A percentile compares a stretch with the other conserved stretches of the same genome.
These are phyloP conservation scores for Rhodotorula sp. DNA, from an alignment of 1,284 basidiomycete species.

Conservation along the genomic window DNA sequence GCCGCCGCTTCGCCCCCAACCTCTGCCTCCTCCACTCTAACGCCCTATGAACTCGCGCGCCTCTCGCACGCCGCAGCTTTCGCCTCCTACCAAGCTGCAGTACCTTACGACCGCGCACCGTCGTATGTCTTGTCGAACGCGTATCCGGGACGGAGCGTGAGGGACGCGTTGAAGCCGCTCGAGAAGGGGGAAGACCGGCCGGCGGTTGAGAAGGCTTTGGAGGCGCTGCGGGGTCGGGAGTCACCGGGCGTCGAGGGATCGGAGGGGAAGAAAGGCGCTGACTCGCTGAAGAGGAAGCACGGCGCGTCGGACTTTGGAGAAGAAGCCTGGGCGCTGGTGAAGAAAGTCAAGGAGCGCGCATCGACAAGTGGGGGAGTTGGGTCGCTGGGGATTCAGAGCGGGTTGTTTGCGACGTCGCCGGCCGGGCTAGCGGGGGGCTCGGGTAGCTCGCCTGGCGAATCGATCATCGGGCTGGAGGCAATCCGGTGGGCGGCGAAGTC, in stretches of 20 bases:
- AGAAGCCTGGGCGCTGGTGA: background rate
- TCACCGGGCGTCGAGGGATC: too few relatives aligned
- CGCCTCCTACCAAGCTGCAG: background rate
- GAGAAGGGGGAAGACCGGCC: background rate
- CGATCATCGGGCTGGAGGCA: too few relatives aligned
- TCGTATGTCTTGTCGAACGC: background rate
- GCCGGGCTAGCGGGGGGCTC: background rate
- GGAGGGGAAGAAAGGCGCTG: background rate
- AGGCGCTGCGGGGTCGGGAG: background rate
- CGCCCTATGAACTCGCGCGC: constrained; percentile 10
- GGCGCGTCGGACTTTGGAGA: constrained; percentile 13
- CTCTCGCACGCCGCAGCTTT: constrained; percentile 7
- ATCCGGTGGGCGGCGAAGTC: too few relatives aligned
- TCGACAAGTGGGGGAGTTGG: too few relatives aligned
- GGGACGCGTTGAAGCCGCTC: background rate
- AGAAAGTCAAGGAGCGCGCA: constrained; percentile 1
- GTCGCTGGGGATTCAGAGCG: background rate
- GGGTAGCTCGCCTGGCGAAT: background rate
- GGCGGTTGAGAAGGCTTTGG: background rate
- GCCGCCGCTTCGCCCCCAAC: background rate
- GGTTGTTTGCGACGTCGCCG: background rate
- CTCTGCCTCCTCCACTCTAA: background rate
- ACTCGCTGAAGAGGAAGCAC: background rate
- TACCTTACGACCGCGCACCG: background rate
- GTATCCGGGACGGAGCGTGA: background rate